Percentiles rank a stretch among this genome's conserved stretches.
These are phyloP conservation scores for Crotalaria pallida DNA, from an alignment of 306 rosid genomes.

Conservation along the genomic window DNA sequence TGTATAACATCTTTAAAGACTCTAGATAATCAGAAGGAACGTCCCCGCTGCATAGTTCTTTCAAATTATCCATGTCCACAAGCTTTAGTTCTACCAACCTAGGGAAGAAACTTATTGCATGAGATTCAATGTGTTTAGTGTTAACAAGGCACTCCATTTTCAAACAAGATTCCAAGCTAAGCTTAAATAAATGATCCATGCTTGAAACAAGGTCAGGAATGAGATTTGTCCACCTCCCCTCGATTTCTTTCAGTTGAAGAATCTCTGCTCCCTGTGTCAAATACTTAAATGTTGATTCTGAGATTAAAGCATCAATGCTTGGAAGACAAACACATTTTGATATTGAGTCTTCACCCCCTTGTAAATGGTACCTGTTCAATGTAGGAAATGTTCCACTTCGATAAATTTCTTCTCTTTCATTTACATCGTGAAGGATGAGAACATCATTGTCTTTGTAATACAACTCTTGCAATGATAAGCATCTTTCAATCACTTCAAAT, in stretches of 20 bases:
- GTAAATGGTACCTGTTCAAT: neutral
- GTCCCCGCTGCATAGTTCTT: too few relatives aligned
- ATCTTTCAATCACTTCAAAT: slow-evolving; percentile 5
- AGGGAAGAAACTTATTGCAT: neutral
- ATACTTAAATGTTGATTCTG: neutral
- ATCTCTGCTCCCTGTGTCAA: neutral
- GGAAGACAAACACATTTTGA: neutral
- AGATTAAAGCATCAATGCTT: accelerated
- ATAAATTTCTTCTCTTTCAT: too few relatives aligned
- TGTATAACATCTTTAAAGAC: neutral
- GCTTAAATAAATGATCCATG: neutral
- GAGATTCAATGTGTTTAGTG: neutral
- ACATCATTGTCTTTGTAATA: neutral
- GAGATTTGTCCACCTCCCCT: neutral
- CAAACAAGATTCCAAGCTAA: accelerated
- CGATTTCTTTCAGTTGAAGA: accelerated
- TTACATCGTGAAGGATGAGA: too few relatives aligned
- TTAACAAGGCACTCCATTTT: neutral
- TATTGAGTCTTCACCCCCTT: too few relatives aligned
- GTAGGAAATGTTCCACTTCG: neutral
- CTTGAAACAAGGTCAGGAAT: slow-evolving; percentile 7
- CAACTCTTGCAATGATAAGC: slow-evolving; percentile 14
- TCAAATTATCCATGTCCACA: too few relatives aligned
- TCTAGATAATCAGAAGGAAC: too few relatives aligned
- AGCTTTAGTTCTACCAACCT: too few relatives aligned